These are phyloP conservation scores for Leccinum boreale DNA, from an alignment of 768 basidiomycete genomes.

Conservation along the genomic window DNA sequence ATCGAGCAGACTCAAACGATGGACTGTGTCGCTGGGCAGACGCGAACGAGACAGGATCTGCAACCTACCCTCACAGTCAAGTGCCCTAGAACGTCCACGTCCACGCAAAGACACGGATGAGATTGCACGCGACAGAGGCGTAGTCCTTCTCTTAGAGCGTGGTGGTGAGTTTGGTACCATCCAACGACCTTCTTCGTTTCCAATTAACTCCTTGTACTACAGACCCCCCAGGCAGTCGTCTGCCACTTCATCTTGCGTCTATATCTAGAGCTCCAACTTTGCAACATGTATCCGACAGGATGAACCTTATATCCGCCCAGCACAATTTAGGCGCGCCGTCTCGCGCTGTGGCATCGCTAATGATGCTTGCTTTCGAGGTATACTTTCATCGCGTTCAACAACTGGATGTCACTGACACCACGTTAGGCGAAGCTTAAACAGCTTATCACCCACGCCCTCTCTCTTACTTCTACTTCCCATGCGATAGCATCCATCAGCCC, in stretches of 20 bases:
- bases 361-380: slow-evolving; percentile 79
- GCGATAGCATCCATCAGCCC: slow-evolving; percentile 74
- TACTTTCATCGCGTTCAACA: slow-evolving; percentile 9
- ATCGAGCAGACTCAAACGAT: slow-evolving; percentile 66
- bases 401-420: background rate
- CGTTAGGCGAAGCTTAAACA: slow-evolving; percentile 77
- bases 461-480: slow-evolving; percentile 71
- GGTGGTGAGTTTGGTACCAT: slow-evolving; percentile 43
- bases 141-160: slow-evolving; percentile 60
- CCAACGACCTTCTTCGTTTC: background rate
- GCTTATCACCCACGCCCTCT: slow-evolving; percentile 75
- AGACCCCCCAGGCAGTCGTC: slow-evolving; percentile 71
- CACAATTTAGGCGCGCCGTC: slow-evolving; percentile 62
- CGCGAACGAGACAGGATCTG: slow-evolving; percentile 74
- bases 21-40: slow-evolving; percentile 69
- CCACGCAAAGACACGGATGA: slow-evolving; percentile 59
- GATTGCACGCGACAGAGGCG: slow-evolving; percentile 65
- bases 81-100: slow-evolving; percentile 41
- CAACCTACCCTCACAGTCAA: slow-evolving; percentile 42
- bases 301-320: slow-evolving; percentile 80
- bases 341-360: slow-evolving; percentile 60
- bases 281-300: slow-evolving; percentile 75
- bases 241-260: slow-evolving; percentile 71
- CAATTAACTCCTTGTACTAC: background rate
- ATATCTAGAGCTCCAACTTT: slow-evolving; percentile 68